These are phyloP conservation scores for Pyricularia pennisetigena DNA, from an alignment of 2,329 filamentous ascomycete genomes.

Conservation along the genomic window DNA sequence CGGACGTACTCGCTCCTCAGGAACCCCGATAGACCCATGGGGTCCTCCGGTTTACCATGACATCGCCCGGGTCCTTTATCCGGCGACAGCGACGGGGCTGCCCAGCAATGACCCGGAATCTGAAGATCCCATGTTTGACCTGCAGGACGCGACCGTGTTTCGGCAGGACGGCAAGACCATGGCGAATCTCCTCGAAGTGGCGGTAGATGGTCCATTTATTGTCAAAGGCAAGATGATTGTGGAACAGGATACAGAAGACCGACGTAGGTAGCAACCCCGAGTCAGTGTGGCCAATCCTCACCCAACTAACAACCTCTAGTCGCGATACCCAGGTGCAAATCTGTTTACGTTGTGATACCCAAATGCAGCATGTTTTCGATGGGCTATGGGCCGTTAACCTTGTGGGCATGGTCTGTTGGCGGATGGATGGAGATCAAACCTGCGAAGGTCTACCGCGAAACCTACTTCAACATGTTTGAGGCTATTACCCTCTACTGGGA, in stretches of 20 bases:
- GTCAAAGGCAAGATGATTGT: conserved; percentile 50
- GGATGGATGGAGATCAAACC: conserved; percentile 63
- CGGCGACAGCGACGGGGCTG: background rate
- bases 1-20: background rate
- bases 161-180: conserved; percentile 40
- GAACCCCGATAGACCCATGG: background rate
- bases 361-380: conserved; percentile 41
- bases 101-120: conserved; percentile 21
- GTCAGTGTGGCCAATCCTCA: too few species aligned
- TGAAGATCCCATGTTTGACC: conserved; percentile 51
- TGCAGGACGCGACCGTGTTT: conserved; percentile 52
- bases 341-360: conserved; percentile 43
- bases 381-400: conserved; percentile 33
- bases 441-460: conserved; percentile 41
- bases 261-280: background rate
- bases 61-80: background rate
- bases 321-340: conserved; percentile 19
- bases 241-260: conserved; percentile 26
- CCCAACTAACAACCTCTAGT: conserved; percentile 16
- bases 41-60: background rate
- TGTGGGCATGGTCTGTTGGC: conserved; percentile 44
- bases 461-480: conserved; percentile 51
- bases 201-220: conserved; percentile 48
- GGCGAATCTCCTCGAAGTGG: conserved; percentile 51
- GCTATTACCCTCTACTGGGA: conserved; percentile 56